phyloP scores from a whole-genome alignment of 2,329 filamentous ascomycete genomes.

The Sphaerulina populicola region DNA sequence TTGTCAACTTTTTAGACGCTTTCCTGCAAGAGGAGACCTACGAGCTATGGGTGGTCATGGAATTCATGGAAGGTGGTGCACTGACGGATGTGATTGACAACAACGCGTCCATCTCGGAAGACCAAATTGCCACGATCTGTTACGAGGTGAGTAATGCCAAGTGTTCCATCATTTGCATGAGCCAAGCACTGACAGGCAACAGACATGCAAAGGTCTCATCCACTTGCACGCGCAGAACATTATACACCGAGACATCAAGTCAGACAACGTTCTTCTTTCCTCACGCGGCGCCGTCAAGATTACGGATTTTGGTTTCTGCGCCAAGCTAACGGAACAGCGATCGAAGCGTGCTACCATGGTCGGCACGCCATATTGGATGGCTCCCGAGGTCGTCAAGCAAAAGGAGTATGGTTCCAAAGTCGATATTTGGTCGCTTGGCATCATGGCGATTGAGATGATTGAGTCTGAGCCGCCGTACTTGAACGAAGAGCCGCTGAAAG shows the following conservation, averaged over 20 bases:
- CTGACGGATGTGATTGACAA: conserved; percentile 98
- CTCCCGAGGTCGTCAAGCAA: conserved; percentile 96
- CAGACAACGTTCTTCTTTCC: conserved; percentile 92
- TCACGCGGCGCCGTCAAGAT: conserved; percentile 86
- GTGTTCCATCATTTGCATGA: background rate
- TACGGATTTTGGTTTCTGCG: conserved; percentile 99
- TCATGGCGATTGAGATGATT: conserved; percentile 99
- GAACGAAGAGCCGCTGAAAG: conserved; percentile 95
- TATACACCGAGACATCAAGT: conserved; percentile 98
- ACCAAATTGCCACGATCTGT: conserved; percentile 96
- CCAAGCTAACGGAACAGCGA: conserved; percentile 93
- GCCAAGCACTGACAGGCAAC: conserved; percentile 24
- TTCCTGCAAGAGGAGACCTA: conserved; percentile 91
- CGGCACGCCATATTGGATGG: conserved; percentile 99
- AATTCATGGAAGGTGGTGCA: conserved; percentile 98
- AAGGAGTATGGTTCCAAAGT: conserved; percentile 98
- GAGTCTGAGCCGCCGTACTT: conserved; percentile 96
- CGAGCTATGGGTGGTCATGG: conserved; percentile 99
- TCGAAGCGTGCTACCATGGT: conserved; percentile 99
- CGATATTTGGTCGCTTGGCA: conserved; percentile 96
- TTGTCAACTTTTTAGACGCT: conserved; percentile 96
- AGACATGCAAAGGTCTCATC: conserved; percentile 93
- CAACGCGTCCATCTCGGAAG: conserved; percentile 85
- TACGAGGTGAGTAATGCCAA: conserved; percentile 60
- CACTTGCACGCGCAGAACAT: conserved; percentile 94